Evolutionary conservation across 164 flowering plant genomes (phyloP).

Genomic region (Nymphaea thermarum): DNA sequence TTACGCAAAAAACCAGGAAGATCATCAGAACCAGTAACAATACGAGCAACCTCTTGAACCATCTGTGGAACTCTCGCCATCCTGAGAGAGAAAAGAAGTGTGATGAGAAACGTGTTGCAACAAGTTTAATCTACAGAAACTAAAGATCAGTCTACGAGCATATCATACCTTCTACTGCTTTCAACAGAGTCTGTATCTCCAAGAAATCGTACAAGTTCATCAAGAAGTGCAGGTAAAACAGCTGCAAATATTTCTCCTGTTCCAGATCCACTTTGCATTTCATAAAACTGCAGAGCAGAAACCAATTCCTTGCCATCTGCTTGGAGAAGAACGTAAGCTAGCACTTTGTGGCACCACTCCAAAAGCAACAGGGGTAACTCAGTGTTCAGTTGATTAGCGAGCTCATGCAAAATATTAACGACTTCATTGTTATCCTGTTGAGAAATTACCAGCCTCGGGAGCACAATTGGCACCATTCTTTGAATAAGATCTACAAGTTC

Average conservation of each 20-base stretch:
- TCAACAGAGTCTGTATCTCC: slow-evolving; percentile 52
- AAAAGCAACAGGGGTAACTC: slow-evolving; percentile 69
- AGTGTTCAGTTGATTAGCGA: slow-evolving; percentile 58
- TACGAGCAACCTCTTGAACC: slow-evolving; percentile 77
- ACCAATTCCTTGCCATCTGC: slow-evolving; percentile 42
- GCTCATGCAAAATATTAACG: slow-evolving; percentile 38
- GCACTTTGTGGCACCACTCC: slow-evolving; percentile 89
- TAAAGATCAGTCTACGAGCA: too few species aligned
- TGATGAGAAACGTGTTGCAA: neutral
- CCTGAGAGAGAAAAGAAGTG: slow-evolving; percentile 23
- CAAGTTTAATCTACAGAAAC: too few species aligned
- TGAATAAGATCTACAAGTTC: slow-evolving; percentile 53
- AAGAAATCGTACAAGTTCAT: slow-evolving; percentile 85
- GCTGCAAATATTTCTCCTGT: slow-evolving; percentile 89
- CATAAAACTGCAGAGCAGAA: slow-evolving; percentile 78
- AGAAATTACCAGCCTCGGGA: slow-evolving; percentile 80
- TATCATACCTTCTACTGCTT: slow-evolving; percentile 48
- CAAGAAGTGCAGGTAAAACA: slow-evolving; percentile 91
- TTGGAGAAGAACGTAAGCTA: slow-evolving; percentile 80
- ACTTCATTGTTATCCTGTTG: slow-evolving; percentile 56
- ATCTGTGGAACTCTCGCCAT: slow-evolving; percentile 63
- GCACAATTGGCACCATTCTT: slow-evolving; percentile 85
- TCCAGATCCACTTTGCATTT: slow-evolving; percentile 71
- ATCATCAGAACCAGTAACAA: slow-evolving; percentile 72
- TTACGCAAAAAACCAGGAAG: slow-evolving; percentile 76